phyloP scores from a whole-genome alignment of 805 yeast genomes.

The Candida morakotiae region DNA sequence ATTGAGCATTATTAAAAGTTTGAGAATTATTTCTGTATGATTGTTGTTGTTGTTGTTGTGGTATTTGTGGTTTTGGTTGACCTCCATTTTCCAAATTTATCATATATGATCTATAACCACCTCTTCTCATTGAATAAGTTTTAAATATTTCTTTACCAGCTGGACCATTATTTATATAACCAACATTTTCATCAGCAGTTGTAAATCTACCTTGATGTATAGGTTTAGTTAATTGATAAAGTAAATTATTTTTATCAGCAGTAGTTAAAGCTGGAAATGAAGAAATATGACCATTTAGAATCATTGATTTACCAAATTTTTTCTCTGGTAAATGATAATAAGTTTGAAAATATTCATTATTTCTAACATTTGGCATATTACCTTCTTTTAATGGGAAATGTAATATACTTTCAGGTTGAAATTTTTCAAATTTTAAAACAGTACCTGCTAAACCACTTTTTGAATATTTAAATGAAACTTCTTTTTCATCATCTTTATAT shows the following conservation, averaged over 20 bases:
- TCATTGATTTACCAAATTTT: conserved; percentile 70
- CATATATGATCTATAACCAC: conserved; percentile 33
- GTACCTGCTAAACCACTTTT: conserved; percentile 59
- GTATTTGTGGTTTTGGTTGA: background rate
- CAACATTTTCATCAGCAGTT: conserved; percentile 26
- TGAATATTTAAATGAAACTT: conserved; percentile 42
- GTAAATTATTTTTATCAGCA: conserved; percentile 63
- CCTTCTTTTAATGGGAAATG: conserved; percentile 47
- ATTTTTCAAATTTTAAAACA: conserved; percentile 34
- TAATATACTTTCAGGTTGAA: conserved; percentile 29
- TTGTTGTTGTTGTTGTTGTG: background rate
- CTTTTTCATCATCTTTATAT: conserved; percentile 34
- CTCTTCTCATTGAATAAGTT: conserved; percentile 30
- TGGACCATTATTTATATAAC: conserved; percentile 39
- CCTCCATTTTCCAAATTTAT: conserved; percentile 13
- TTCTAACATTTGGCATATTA: conserved; percentile 42
- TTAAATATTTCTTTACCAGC: conserved; percentile 28
- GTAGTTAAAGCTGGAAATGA: conserved; percentile 57
- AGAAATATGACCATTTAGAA: conserved; percentile 73
- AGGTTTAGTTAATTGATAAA: conserved; percentile 26
- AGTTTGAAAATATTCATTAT: conserved; percentile 37
- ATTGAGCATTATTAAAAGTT: conserved; percentile 4
- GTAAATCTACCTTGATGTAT: conserved; percentile 31
- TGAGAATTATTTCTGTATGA: conserved; percentile 1
- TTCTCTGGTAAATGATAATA: conserved; percentile 61